Base-by-base conservation (phyloP, 495 filamentous ascomycete genomes). In the Neurospora tetrasperma region DNA sequence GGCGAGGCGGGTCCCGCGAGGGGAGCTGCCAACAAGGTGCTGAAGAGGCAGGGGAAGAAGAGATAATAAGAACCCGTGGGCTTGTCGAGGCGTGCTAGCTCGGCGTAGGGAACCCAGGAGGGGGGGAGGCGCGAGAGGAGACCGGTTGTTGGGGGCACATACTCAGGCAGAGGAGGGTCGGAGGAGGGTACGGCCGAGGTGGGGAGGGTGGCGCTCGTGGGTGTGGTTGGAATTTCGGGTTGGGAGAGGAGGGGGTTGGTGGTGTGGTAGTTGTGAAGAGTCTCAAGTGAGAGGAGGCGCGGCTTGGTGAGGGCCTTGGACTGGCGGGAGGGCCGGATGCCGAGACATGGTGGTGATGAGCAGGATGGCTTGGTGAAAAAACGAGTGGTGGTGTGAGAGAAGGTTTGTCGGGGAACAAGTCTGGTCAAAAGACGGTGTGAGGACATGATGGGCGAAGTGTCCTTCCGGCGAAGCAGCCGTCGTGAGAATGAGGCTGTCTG, bases 51-150 rank as follows among this genome's bases (percentile, higher is more conserved):
- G 18, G 96, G 96, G 78, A 97, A 93, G 86, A 91, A 98, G 40
- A 99, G 91, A 81, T 98, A 98, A 83, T 96, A 94, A 59, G 95
- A 93, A 75, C 96, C 96, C 0, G 93, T 90, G 31, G 96, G 96
- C 82, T 98, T 98, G 83, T 99, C 94, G 75, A 98, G 88, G 18
- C 96, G 90, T 75, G 93, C 85, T 23, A 99, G 88, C 77, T 99
- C 96, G n/a, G 92, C 96, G 77, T 97, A 98, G 3, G 96, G 96
- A 71, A 98, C 86, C 87, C 91, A 90, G 72, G 91, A 88, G 18
- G 78, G 70, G 9, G 96, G 96, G 42, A 99, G 86, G 69, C 80
- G 82, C 3, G 95, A 93, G 71, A 98, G 82, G 23, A 98, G 79
- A 68, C 94, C 94, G 7, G 88, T 91, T 27, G 85, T 88, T 6